phyloP scores from a whole-genome alignment of 2,329 filamentous ascomycete genomes.

The Aureobasidium mangrovei region DNA sequence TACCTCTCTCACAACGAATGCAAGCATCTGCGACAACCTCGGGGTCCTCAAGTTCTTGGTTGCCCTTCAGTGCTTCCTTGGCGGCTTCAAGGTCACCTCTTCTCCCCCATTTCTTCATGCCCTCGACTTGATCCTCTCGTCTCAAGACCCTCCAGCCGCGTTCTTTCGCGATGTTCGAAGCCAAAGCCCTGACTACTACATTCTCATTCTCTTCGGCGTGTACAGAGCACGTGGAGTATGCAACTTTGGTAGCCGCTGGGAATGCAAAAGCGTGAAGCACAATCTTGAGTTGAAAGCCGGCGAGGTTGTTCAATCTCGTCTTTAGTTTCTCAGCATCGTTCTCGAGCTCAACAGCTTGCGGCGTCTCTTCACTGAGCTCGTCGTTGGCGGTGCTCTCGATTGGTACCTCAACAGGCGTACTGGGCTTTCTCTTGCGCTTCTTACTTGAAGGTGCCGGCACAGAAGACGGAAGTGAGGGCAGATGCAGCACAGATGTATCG shows the following conservation, averaged over 20 bases:
- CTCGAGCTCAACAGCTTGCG: slow-evolving; percentile 21
- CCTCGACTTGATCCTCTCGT: slow-evolving; percentile 63
- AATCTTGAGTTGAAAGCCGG: slow-evolving; percentile 72
- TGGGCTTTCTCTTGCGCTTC: slow-evolving; percentile 24
- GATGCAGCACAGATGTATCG: slow-evolving; percentile 34
- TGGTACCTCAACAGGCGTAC: neutral
- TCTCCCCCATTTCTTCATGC: slow-evolving; percentile 69
- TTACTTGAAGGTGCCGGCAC: slow-evolving; percentile 17
- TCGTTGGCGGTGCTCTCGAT: slow-evolving; percentile 11
- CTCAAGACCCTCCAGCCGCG: slow-evolving; percentile 70
- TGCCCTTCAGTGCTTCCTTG: slow-evolving; percentile 28
- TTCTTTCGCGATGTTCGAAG: slow-evolving; percentile 54
- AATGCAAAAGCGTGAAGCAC: slow-evolving; percentile 80
- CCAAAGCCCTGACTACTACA: slow-evolving; percentile 65
- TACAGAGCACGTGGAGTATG: slow-evolving; percentile 90
- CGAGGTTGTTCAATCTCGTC: slow-evolving; percentile 61
- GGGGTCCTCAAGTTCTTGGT: slow-evolving; percentile 25
- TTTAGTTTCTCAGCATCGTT: slow-evolving; percentile 48
- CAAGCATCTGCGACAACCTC: slow-evolving; percentile 19
- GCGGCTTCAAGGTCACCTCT: slow-evolving; percentile 26
- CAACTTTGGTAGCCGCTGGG: slow-evolving; percentile 63
- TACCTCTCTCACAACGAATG: slow-evolving; percentile 23
- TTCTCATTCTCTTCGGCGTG: slow-evolving; percentile 82
- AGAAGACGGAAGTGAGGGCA: neutral
- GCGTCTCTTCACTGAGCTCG: slow-evolving; percentile 26